Base-by-base conservation (phyloP, 169 alveolate species). In the Amoebophrya sp. region DNA sequence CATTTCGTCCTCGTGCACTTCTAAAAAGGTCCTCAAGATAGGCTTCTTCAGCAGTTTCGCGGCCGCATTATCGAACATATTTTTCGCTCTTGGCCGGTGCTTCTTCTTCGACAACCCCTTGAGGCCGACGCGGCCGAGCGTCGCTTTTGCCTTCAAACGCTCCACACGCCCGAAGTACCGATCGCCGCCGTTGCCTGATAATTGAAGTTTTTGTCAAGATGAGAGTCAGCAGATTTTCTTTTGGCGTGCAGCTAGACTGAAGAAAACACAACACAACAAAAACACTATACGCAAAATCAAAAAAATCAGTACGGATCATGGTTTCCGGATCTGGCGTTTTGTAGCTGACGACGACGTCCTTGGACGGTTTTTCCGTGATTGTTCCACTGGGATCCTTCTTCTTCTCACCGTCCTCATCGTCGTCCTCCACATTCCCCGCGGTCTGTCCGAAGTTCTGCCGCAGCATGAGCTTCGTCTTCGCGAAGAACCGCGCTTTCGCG, bases 391-490 rank as follows among this genome's bases (percentile, higher is more conserved):
- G 83, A 1, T n/a, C 18, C 35, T 25, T 66, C 35, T 25, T 66
- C 83, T n/a, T 66, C 83, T 66, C 35, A 1, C 18, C 83, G 83
- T 18, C 83, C 10, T 66, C 83, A 25, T 18, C 83, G 29, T 66
- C 39, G 29, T 66, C 83, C 35, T 7, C 54, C 23, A 12, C 12
- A 41, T 7, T 41, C 2, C 54, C 54, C 54, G 54, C 2, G 54
- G 23, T 41, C 54, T 41, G 54, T 12, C 54, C 54, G 54, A 41
- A 41, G 54, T 66, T 66, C 18, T 66, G 29, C 39, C 35, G 29
- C 83, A 66, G 29, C 83, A 66, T 66, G 83, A 66, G 29, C 32
- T 66, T 66, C 39, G 83, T 66, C 83, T 66, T 66, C 39, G 83
- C 83, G 83, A 66, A 66, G 83, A 66, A 66, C 35, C 35, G 29